Percentiles rank a stretch among this genome's conserved stretches.
Evolutionary conservation across 1,284 basidiomycete species (phyloP).

Genomic region (Rhodotorula sp.): DNA sequence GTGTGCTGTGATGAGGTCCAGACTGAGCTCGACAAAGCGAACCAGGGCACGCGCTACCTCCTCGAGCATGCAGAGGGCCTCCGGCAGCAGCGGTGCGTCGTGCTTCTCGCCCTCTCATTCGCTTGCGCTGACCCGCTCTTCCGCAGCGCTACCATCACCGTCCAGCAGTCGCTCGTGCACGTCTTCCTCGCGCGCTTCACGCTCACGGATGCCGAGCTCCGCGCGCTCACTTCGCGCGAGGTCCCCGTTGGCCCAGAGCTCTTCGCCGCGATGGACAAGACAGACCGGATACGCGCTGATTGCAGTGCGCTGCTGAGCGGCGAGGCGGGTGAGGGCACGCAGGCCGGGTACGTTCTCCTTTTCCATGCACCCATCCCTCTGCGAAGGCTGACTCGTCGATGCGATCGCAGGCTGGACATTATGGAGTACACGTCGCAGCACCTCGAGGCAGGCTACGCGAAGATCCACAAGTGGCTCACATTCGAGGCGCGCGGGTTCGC

Average conservation of each 20-base stretch:
- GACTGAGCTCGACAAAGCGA: slow-evolving; percentile 70
- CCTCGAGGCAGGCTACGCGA: slow-evolving; percentile 86
- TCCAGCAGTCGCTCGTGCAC: slow-evolving; percentile 69
- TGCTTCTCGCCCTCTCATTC: neutral
- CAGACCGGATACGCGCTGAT: slow-evolving; percentile 77
- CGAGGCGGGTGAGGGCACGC: slow-evolving; percentile 69
- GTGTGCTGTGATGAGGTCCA: slow-evolving; percentile 80
- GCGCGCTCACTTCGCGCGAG: slow-evolving; percentile 74
- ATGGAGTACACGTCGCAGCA: slow-evolving; percentile 77
- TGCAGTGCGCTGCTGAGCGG: slow-evolving; percentile 85
- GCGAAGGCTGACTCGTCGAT: neutral
- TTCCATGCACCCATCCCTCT: no score
- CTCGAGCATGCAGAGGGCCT: slow-evolving; percentile 83
- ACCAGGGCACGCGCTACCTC: slow-evolving; percentile 75
- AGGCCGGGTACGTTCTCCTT: slow-evolving; percentile 70
- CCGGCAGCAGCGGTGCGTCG: slow-evolving; percentile 71
- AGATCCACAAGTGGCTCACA: slow-evolving; percentile 80
- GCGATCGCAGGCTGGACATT: slow-evolving; percentile 71
- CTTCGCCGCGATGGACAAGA: slow-evolving; percentile 84
- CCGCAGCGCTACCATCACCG: slow-evolving; percentile 58
- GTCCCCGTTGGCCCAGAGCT: slow-evolving; percentile 71
- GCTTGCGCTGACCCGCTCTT: neutral
- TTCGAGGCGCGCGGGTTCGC: slow-evolving; percentile 83
- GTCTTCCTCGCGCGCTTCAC: slow-evolving; percentile 85
- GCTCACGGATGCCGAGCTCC: slow-evolving; percentile 69